Evolutionary conservation across 2,329 filamentous ascomycete genomes (phyloP), one percentile per base, ranked within the genome.

Genomic region (Emmonsia crescens): DNA sequence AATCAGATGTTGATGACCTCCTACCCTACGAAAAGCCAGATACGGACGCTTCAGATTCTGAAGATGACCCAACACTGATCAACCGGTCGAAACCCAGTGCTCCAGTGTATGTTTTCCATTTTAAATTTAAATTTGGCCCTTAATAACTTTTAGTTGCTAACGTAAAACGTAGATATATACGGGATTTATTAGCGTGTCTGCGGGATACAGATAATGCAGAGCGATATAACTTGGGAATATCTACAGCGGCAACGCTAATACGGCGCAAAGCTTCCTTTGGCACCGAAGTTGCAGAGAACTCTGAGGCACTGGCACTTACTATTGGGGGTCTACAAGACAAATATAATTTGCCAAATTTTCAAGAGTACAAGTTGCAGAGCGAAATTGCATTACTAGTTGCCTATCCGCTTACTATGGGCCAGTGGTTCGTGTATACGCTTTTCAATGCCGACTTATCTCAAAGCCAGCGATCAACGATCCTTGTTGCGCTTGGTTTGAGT

Each of bases 401-500:
- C 0, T 84, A 89, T 65, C 90, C 94, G 0, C 78, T 83, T 57
- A 81, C 83, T 59, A 90, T 96, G 83, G 92, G 86, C 0, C 89
- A 85, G 16, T 95, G 90, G 88, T 89, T 95, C 62, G 85, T 88
- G 2, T 85, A 86, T 61, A 88, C 89, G 0, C 95, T 94, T 71
- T 97, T 96, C 71, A 87, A 91, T 49, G 92, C 92, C 19, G 94
- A 99, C 71, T 92, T 94, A 73, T 96, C 92, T 0, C 78, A 97
- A 44, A 84, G 87, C 0, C 93, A 97, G 72, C 83, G 94, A 46
- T 89, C 88, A 8, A 85, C 89, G 0, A 82, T 97, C 44, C 85
- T 99, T 59, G 87, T 90, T 24, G 86, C 89, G 0, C 78, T 99
- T 3, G 93, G 92, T 0, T 77, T 99, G 0, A 85, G 88, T 36